These are phyloP conservation scores for Reticulascus tulasneorum DNA, from an alignment of 2,329 filamentous ascomycete species.

Conservation along the genomic window DNA sequence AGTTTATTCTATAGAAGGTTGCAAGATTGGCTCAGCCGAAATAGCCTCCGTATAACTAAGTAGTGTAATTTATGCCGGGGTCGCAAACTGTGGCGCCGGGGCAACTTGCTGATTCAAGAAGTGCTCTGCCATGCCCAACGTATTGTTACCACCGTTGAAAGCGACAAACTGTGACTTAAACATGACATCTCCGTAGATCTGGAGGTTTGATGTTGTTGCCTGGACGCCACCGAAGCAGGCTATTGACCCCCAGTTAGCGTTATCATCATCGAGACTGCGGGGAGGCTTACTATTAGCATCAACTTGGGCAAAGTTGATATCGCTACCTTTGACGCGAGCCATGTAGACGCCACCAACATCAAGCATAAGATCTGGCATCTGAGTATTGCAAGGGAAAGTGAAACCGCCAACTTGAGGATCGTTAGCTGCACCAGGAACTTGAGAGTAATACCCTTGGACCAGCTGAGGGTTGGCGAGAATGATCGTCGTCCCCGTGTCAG, in stretches of 20 bases:
- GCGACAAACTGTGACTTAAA: conserved; percentile 59
- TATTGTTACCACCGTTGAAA: conserved; percentile 53
- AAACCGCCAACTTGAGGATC: conserved; percentile 37
- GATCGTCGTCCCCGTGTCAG: conserved; percentile 61
- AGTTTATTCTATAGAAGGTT: too few species aligned
- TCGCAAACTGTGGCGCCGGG: too few species aligned
- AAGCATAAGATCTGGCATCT: conserved; percentile 46
- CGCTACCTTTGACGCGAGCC: conserved; percentile 50
- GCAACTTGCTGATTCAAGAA: conserved; percentile 7
- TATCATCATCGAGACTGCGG: conserved; percentile 9
- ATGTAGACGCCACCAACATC: conserved; percentile 54
- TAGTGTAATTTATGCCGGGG: too few species aligned
- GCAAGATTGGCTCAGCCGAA: too few species aligned
- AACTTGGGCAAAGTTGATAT: conserved; percentile 50
- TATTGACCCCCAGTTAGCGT: conserved; percentile 16
- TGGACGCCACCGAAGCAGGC: conserved; percentile 68
- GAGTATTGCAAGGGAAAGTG: conserved; percentile 41
- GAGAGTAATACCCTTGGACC: conserved; percentile 44
- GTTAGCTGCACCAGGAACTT: conserved; percentile 38
- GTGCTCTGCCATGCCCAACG: conserved; percentile 43
- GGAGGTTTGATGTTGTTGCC: conserved; percentile 48
- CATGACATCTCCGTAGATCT: conserved; percentile 61
- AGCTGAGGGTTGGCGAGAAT: conserved; percentile 54
- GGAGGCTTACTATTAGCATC: conserved; percentile 43
- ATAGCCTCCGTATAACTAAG: too few species aligned